Evolutionary conservation across 345 rosid genomes (phyloP).

Genomic region (Atalantia buxifolia): DNA sequence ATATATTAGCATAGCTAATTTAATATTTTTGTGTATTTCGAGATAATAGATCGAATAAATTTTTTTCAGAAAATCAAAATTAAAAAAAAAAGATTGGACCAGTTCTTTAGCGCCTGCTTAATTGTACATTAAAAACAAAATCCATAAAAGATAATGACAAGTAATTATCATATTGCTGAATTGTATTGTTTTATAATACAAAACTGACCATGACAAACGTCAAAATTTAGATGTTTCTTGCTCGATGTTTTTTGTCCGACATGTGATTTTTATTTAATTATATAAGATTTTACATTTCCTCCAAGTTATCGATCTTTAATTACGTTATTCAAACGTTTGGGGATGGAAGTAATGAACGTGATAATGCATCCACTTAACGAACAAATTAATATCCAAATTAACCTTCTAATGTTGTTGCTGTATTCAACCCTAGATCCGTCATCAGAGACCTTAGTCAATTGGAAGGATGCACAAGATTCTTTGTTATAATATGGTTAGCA

Average conservation of each 20-base stretch:
- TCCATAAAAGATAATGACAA: too few species aligned
- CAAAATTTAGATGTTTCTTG: not conserved
- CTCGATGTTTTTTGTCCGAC: not conserved
- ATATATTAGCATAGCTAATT: too few species aligned
- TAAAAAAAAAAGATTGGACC: too few species aligned
- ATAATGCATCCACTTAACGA: not conserved
- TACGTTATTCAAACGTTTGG: not conserved
- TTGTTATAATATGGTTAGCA: not conserved
- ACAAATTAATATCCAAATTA: not conserved
- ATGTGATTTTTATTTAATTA: too few species aligned
- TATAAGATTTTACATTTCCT: not conserved
- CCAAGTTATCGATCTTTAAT: not conserved
- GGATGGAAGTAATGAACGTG: not conserved
- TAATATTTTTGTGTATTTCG: too few species aligned
- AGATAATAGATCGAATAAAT: too few species aligned
- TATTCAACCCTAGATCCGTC: slow-evolving; percentile 7
- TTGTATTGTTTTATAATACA: too few species aligned
- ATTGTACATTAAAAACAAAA: too few species aligned
- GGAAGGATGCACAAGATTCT: not conserved
- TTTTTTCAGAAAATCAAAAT: too few species aligned
- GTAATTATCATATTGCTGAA: too few species aligned
- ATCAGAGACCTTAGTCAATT: not conserved
- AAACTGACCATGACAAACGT: too few species aligned
- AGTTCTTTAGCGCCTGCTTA: too few species aligned
- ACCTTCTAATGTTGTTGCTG: not conserved